phyloP scores from a whole-genome alignment of 2,329 filamentous ascomycete species.

The Shiraia bambusicola region DNA sequence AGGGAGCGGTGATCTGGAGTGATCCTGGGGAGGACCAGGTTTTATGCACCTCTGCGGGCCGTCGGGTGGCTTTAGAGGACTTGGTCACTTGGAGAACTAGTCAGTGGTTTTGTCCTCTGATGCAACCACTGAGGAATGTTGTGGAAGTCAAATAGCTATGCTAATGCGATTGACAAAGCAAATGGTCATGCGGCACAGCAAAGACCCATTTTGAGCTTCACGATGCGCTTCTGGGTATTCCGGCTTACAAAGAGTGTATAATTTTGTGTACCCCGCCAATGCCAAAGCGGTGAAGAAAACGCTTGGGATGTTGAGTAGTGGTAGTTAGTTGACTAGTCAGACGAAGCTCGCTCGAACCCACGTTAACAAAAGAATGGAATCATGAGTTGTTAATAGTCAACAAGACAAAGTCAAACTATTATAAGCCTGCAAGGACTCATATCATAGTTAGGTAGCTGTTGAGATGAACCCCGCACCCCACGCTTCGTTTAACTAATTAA shows the following conservation, averaged over 20 bases:
- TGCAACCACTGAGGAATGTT: not conserved
- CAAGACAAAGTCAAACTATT: too few relatives aligned
- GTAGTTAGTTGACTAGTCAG: not conserved
- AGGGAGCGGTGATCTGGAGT: not conserved
- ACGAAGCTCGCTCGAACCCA: conserved; percentile 6
- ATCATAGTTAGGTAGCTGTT: conserved; percentile 7
- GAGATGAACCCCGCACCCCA: conserved; percentile 16
- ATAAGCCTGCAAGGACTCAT: not conserved
- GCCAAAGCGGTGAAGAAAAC: conserved; percentile 10
- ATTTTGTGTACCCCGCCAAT: conserved; percentile 13
- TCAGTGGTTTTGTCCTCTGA: conserved; percentile 7
- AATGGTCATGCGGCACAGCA: conserved; percentile 11
- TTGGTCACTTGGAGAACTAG: not conserved
- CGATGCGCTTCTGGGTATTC: conserved; percentile 12
- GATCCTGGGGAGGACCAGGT: not conserved
- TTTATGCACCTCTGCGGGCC: not conserved
- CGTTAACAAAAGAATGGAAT: not conserved
- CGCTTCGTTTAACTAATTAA: conserved; percentile 9
- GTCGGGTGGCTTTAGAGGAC: not conserved
- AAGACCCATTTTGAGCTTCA: conserved; percentile 4
- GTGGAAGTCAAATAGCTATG: conserved; percentile 9
- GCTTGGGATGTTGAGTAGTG: conserved; percentile 9
- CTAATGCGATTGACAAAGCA: conserved; percentile 3
- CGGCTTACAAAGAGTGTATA: conserved; percentile 20
- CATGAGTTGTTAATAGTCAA: not conserved